Base-by-base conservation (phyloP, 2,329 filamentous ascomycete species). In the Claviceps paspali region DNA sequence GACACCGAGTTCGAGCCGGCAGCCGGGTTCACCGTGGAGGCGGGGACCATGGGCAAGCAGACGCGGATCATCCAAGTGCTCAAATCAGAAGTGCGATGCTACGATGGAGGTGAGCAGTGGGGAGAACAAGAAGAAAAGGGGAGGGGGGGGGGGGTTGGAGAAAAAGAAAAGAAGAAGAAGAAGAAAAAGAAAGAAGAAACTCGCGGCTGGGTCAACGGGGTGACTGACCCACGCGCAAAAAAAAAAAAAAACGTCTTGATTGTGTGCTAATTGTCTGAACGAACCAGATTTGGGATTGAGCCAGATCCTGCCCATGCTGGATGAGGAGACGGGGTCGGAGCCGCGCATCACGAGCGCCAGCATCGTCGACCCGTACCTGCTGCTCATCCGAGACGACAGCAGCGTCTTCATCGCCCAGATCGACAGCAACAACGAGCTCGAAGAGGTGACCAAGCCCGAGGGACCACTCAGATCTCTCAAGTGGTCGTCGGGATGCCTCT, bases 1-100 rank as follows among this genome's bases (percentile, higher is more conserved):
- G 84, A 80, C 28, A 85, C 86, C 0, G 91, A 98, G 50, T 95
- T 96, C 52, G 92, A 98, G 43, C 77, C 82, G 4, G 83, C 84
- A 32, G 84, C 87, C 43, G 91, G 87, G 19, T 74, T 79, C 23
- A 95, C 91, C 0, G 69, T 96, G 33, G 82, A 92, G 47, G 81
- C 91, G 14, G 84, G 83, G 12, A 82, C 80, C 0, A 74, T 98
- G 56, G 82, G 81, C n/a, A 73, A 74, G 36, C 76, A 82, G 42
- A 82, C 73, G 52, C 76, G 85, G 41, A 78, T 96, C 24, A 79
- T 96, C 12, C 91, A 96, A 52, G 79, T 94, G 2, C 67, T 94
- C 37, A 82, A 79, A 45, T 84, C 78, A 2, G 88, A 96, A 51
- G 76, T 96, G 18, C 73, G 88, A 41, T 88, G 81, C 43, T 98